These are phyloP conservation scores for Solanum hybrid DNA, from an alignment of 305 asterid species.

Conservation along the genomic window DNA sequence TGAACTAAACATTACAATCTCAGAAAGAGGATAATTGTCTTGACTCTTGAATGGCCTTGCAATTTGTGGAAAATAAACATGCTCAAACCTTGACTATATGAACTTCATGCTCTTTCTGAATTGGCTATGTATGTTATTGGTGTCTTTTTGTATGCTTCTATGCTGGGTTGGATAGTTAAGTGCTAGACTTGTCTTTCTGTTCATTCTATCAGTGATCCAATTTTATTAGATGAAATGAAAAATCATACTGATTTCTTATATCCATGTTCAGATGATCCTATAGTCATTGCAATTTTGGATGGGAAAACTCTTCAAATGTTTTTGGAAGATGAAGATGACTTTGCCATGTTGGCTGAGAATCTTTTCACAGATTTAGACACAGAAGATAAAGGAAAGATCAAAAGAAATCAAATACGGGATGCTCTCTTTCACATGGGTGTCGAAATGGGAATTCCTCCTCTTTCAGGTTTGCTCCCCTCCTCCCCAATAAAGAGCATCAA, in stretches of 20 bases:
- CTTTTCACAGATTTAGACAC: slow-evolving; percentile 52
- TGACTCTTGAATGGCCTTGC: background rate
- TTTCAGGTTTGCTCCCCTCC: slow-evolving; percentile 28
- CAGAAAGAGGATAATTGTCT: background rate
- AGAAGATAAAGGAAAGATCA: slow-evolving; percentile 46
- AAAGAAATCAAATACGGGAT: slow-evolving; percentile 36
- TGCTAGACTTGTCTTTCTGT: background rate
- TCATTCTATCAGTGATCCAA: background rate
- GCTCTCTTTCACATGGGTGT: slow-evolving; percentile 47
- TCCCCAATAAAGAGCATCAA: background rate
- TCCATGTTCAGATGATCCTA: slow-evolving; percentile 37
- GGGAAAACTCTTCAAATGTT: slow-evolving; percentile 29
- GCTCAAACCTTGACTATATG: background rate
- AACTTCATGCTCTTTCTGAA: background rate
- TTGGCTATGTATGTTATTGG: background rate
- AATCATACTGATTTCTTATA: background rate
- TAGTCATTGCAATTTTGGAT: slow-evolving; percentile 37
- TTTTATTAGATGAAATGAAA: background rate
- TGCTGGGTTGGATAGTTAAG: background rate
- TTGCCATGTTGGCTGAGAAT: slow-evolving; percentile 58
- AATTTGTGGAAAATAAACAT: background rate
- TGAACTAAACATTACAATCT: background rate
- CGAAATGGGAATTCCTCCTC: slow-evolving; percentile 53
- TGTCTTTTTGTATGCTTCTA: background rate
- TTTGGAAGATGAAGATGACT: slow-evolving; percentile 67